These are phyloP conservation scores for Maudiozyma barnettii DNA, from an alignment of 805 yeast species.

Conservation along the genomic window DNA sequence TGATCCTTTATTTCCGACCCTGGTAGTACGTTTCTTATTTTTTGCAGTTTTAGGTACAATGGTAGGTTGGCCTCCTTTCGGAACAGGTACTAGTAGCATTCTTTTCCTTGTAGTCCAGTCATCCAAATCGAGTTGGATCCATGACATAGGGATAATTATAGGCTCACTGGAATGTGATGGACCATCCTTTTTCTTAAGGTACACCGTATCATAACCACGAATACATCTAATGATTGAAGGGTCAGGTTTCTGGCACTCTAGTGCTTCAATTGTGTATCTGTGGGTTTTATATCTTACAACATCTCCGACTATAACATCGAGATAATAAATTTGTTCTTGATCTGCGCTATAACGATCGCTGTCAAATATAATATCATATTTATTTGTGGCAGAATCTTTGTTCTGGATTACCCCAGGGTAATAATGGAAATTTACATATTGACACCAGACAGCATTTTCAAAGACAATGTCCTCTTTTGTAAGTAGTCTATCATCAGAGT, in stretches of 20 bases:
- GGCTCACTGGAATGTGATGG: constrained; percentile 13
- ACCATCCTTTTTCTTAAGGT: constrained; percentile 25
- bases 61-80: neutral
- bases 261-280: constrained; percentile 38
- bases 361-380: constrained; percentile 15
- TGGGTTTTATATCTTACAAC: constrained; percentile 30
- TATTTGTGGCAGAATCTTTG: neutral
- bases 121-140: constrained; percentile 25
- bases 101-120: constrained; percentile 28
- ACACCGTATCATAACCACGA: constrained; percentile 50
- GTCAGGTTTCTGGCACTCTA: constrained; percentile 25
- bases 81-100: neutral
- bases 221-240: constrained; percentile 38
- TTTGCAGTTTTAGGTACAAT: no score
- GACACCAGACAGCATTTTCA: constrained; percentile 44
- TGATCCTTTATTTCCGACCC: neutral
- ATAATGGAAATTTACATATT: constrained; percentile 34
- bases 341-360: constrained; percentile 12
- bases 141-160: constrained; percentile 21
- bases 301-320: constrained; percentile 54
- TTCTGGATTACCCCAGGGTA: constrained; percentile 40
- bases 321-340: constrained; percentile 31
- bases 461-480: constrained; percentile 25
- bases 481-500: constrained; percentile 7
- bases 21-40: neutral